Percentiles rank a stretch among this genome's conserved stretches.
phyloP scores from a whole-genome alignment of 1,139 yeast species.

The Saccharomyces pastorianus region DNA sequence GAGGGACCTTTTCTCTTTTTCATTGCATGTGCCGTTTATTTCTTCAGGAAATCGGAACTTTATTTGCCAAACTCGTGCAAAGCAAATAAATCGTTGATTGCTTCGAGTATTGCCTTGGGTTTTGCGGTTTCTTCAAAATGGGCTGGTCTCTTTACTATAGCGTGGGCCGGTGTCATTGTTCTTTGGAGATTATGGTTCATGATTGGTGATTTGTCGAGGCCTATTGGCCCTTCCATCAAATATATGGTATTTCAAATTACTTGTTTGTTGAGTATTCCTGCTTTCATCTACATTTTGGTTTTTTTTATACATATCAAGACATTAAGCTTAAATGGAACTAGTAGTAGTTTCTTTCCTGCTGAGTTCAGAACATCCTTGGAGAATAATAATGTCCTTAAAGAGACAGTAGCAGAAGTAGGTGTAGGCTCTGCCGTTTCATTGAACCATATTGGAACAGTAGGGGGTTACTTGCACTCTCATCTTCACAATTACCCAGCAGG shows the following conservation, averaged over 20 bases:
- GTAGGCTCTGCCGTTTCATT: constrained; percentile 73
- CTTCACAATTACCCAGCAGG: constrained; percentile 78
- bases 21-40: constrained; percentile 77
- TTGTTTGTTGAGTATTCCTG: constrained; percentile 62
- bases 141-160: constrained; percentile 91
- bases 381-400: constrained; percentile 59
- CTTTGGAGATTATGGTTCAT: constrained; percentile 75
- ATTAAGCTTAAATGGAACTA: constrained; percentile 71
- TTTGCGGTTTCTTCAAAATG: constrained; percentile 85
- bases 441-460: constrained; percentile 78
- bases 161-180: constrained; percentile 79
- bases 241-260: constrained; percentile 47
- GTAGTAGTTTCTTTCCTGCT: constrained; percentile 79
- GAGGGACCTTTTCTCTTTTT: constrained; percentile 89
- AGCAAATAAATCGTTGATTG: constrained; percentile 64
- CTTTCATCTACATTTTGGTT: constrained; percentile 55
- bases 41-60: constrained; percentile 71
- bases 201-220: constrained; percentile 65
- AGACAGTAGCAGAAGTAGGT: constrained; percentile 74
- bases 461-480: constrained; percentile 95
- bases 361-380: constrained; percentile 74
- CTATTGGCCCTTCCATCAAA: constrained; percentile 21
- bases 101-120: constrained; percentile 77
- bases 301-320: constrained; percentile 72
- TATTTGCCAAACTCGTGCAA: constrained; percentile 56